phyloP scores from a whole-genome alignment of 495 filamentous ascomycete species.

The Sabuloglossum arenarium region DNA sequence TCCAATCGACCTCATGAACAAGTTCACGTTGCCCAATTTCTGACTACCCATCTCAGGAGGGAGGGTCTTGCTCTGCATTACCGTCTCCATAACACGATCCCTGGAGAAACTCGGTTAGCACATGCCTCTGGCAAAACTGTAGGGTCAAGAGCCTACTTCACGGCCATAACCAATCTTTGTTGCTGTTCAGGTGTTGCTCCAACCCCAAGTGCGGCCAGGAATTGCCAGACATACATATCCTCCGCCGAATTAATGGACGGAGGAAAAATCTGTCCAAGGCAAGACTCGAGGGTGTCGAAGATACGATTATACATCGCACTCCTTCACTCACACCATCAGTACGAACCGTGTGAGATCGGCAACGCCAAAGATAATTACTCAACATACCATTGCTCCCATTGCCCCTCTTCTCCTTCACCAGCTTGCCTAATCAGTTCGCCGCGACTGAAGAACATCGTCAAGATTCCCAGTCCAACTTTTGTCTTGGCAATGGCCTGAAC shows the following conservation, averaged over 20 bases:
- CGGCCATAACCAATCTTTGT: constrained; percentile 76
- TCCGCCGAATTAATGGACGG: constrained; percentile 60
- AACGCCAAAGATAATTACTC: not conserved
- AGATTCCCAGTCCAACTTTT: constrained; percentile 64
- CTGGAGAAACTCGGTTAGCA: constrained; percentile 18
- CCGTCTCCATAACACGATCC: constrained; percentile 94
- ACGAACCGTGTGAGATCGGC: not conserved
- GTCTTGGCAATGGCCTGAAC: constrained; percentile 59
- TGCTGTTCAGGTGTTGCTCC: constrained; percentile 85
- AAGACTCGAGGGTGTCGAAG: constrained; percentile 71
- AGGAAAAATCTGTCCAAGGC: constrained; percentile 68
- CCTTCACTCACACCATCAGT: constrained; percentile 15
- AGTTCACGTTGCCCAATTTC: constrained; percentile 76
- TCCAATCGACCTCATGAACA: constrained; percentile 96
- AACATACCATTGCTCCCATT: constrained; percentile 61
- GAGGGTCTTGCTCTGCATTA: constrained; percentile 65
- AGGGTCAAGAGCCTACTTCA: constrained; percentile 41
- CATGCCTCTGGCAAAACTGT: not conserved
- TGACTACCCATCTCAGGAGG: constrained; percentile 64
- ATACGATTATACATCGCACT: constrained; percentile 52
- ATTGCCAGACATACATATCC: constrained; percentile 95
- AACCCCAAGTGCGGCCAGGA: constrained; percentile 82
- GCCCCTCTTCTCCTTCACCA: constrained; percentile 40
- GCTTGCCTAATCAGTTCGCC: constrained; percentile 82
- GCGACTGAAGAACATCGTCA: constrained; percentile 87